These are phyloP conservation scores for Suhomyces kunorum DNA, from an alignment of 1,139 yeast species.

Conservation along the genomic window DNA sequence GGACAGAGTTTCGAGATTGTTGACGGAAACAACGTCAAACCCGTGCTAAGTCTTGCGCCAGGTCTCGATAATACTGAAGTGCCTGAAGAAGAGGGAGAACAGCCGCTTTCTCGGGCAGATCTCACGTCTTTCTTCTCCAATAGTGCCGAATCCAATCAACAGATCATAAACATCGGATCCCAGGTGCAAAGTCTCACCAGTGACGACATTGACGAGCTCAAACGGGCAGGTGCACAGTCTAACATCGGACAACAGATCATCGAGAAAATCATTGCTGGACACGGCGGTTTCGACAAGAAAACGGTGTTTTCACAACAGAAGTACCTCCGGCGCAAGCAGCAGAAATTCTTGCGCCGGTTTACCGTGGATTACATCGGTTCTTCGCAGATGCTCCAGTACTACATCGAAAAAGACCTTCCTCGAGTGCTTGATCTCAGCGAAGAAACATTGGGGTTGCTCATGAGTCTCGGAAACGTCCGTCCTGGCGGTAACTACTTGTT, in stretches of 20 bases:
- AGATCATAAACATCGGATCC: conserved; percentile 71
- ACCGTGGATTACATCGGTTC: conserved; percentile 79
- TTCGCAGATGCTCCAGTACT: conserved; percentile 71
- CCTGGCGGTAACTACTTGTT: conserved; percentile 90
- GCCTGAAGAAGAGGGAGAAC: conserved; percentile 20
- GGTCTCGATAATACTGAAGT: conserved; percentile 13
- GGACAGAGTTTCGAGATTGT: conserved; percentile 89
- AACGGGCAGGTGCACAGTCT: conserved; percentile 62
- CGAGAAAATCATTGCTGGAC: conserved; percentile 77
- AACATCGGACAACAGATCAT: conserved; percentile 79
- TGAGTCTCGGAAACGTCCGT: conserved; percentile 76
- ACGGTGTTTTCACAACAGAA: conserved; percentile 90
- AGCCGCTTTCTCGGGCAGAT: conserved; percentile 35
- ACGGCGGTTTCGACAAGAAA: conserved; percentile 84
- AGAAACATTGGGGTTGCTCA: conserved; percentile 74
- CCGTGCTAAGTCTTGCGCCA: conserved; percentile 41
- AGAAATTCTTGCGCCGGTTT: conserved; percentile 83
- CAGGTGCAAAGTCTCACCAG: conserved; percentile 71
- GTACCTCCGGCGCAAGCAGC: conserved; percentile 86
- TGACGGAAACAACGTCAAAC: conserved; percentile 54
- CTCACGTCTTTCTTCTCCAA: conserved; percentile 43
- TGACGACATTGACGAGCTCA: conserved; percentile 79
- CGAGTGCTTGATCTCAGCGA: conserved; percentile 80
- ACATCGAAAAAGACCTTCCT: conserved; percentile 69
- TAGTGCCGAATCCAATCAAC: conserved; percentile 65